Percentiles rank a stretch among this genome's conserved stretches.
phyloP scores from a whole-genome alignment of 768 basidiomycete species.

The Lactifluus subvellereus region DNA sequence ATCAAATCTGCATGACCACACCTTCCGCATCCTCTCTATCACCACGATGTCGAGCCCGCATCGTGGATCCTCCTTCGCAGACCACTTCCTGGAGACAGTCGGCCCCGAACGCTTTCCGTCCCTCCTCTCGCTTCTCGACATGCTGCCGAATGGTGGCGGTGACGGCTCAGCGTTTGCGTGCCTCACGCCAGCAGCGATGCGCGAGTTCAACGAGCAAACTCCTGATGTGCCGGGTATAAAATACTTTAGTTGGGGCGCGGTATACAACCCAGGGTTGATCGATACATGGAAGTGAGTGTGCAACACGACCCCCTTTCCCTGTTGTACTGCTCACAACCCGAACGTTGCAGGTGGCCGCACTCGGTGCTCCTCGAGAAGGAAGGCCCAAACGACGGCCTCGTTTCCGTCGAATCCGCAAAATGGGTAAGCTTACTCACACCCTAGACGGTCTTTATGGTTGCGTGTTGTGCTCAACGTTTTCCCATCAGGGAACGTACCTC shows the following conservation, averaged over 20 bases:
- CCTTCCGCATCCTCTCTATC: slow-evolving; percentile 77
- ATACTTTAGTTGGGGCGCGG: slow-evolving; percentile 96
- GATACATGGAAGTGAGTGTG: slow-evolving; percentile 72
- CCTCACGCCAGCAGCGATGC: slow-evolving; percentile 82
- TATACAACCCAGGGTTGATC: slow-evolving; percentile 80
- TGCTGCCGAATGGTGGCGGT: slow-evolving; percentile 88
- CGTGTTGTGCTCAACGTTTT: background rate
- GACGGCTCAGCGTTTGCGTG: slow-evolving; percentile 92
- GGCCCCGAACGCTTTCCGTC: slow-evolving; percentile 62
- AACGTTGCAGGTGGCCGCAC: slow-evolving; percentile 18
- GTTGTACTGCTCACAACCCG: background rate
- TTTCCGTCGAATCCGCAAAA: slow-evolving; percentile 82
- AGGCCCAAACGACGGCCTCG: slow-evolving; percentile 94
- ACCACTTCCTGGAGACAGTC: slow-evolving; percentile 78
- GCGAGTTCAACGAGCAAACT: slow-evolving; percentile 79
- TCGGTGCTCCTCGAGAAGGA: slow-evolving; percentile 72
- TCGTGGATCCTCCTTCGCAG: slow-evolving; percentile 88
- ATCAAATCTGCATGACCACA: slow-evolving; percentile 69
- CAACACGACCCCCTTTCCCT: background rate
- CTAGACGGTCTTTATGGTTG: slow-evolving; percentile 6
- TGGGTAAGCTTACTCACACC: slow-evolving; percentile 50
- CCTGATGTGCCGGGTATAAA: slow-evolving; percentile 71
- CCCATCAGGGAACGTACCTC: slow-evolving; percentile 73
- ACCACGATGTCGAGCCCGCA: slow-evolving; percentile 97
- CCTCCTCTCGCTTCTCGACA: slow-evolving; percentile 66